These are phyloP conservation scores for Linaria vulgaris DNA, from an alignment of 257 asterid genomes.

Conservation along the genomic window DNA sequence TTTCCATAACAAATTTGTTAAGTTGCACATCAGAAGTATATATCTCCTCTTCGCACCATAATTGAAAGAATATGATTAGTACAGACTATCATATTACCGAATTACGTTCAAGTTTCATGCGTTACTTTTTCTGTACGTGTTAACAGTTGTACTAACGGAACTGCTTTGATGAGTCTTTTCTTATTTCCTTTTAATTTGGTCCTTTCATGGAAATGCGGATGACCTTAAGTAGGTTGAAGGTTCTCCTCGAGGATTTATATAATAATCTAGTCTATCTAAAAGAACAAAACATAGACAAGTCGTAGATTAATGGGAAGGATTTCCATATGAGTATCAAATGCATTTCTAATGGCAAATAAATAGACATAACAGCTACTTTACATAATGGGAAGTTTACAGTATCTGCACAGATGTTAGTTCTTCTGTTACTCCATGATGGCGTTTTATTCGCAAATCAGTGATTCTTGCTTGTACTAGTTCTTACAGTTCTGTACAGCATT, in stretches of 20 bases:
- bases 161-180: not conserved
- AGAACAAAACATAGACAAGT: not conserved
- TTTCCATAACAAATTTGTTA: not conserved
- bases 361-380: slow-evolving; percentile 17
- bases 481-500: slow-evolving; percentile 32
- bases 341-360: not conserved
- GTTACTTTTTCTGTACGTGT: not conserved
- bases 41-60: not conserved
- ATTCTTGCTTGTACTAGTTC: slow-evolving; percentile 2
- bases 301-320: not conserved
- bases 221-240: not conserved
- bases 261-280: not conserved
- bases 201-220: not conserved
- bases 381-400: slow-evolving; percentile 12
- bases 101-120: not conserved
- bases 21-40: slow-evolving; percentile 15
- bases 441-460: not conserved
- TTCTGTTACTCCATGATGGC: slow-evolving; percentile 19
- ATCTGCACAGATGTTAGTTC: slow-evolving; percentile 7
- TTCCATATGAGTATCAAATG: not conserved
- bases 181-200: not conserved
- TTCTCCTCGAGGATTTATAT: slow-evolving; percentile 8
- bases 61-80: too few relatives aligned
- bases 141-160: not conserved
- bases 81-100: slow-evolving; percentile 19